Base-by-base conservation (phyloP, 208 protist genomes). In the Acanthamoeba sp. region DNA sequence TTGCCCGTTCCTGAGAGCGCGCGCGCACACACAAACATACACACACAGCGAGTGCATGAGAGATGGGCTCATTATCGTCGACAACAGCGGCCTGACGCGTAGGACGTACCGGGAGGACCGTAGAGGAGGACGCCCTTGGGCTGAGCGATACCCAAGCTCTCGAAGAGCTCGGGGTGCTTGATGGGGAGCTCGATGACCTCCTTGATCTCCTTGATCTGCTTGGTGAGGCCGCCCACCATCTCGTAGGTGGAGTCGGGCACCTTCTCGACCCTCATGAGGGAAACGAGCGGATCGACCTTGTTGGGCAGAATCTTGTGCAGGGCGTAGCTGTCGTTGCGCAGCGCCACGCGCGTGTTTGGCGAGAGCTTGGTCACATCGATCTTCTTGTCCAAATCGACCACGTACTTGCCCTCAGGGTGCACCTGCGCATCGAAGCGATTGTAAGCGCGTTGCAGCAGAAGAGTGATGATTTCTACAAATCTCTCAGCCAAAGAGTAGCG, bases 191-290 rank as follows among this genome's bases (percentile, higher is more conserved):
- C 99, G 90, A 99, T 99, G 18, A 99, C 97, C 95, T 99, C 99
- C 93, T 99, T 99, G 95, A 99, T 99, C 95, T 99, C 98, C 95
- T 99, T 99, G 94, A 99, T 99, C 97, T 99, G 99, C 71, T 99
- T 98, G 88, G 99, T 99, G 16, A 99, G 98, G 38, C 99, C 99
- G 90, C 99, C 99, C 93, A 99, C 99, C 97, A 99, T 99, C 92
- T 99, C 99, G 97, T 99, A 99, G 2, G 99, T 99, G 16, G 99
- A 99, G 95, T 99, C 99, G 92, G 99, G 99, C 5, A 99, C 99
- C 97, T 99, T 99, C 96, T 99, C 99, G 20, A 99, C 99, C 95
- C 99, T 99, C 99, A 99, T 99, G 32, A 99, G 98, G 6, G 97
- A 98, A 12, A 99, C 99, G 12, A 99, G 97, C 22, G 99, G 99